Evolutionary conservation across 495 filamentous ascomycete genomes (phyloP).

Genomic region (Podospora pseudocomata): DNA sequence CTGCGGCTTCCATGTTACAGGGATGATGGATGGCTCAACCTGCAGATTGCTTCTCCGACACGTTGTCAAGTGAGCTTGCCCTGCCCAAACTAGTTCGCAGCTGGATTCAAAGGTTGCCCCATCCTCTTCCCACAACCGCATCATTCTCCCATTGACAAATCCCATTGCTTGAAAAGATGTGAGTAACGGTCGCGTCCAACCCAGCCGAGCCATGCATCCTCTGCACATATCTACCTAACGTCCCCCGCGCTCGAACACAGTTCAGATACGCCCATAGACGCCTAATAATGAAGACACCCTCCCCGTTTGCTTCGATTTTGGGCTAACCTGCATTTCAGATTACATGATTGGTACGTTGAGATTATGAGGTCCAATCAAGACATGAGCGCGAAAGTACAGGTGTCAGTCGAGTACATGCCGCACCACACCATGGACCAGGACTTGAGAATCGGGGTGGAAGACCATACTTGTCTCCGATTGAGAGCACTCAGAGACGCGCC

Average conservation of each 20-base stretch:
- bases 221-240: conserved; percentile 34
- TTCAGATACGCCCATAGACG: conserved; percentile 6
- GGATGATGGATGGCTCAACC: conserved; percentile 15
- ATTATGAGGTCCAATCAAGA: conserved; percentile 19
- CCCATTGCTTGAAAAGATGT: conserved; percentile 5
- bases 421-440: conserved; percentile 6
- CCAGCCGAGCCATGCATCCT: conserved; percentile 20
- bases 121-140: conserved; percentile 19
- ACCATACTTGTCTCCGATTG: conserved; percentile 6
- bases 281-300: conserved; percentile 5
- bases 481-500: background rate
- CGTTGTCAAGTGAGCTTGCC: conserved; percentile 32
- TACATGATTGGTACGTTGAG: background rate
- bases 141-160: conserved; percentile 25
- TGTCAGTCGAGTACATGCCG: conserved; percentile 18
- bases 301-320: background rate
- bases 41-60: conserved; percentile 24
- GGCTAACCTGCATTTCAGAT: background rate
- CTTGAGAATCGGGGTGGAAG: background rate
- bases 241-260: conserved; percentile 21
- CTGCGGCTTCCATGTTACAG: conserved; percentile 6
- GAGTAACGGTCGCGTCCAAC: conserved; percentile 25
- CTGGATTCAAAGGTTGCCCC: conserved; percentile 24
- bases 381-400: conserved; percentile 26
- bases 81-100: conserved; percentile 3